Percentiles rank a stretch among this genome's conserved stretches.
phyloP scores from a whole-genome alignment of 2,329 filamentous ascomycete species.

The Aureobasidium sp. region DNA sequence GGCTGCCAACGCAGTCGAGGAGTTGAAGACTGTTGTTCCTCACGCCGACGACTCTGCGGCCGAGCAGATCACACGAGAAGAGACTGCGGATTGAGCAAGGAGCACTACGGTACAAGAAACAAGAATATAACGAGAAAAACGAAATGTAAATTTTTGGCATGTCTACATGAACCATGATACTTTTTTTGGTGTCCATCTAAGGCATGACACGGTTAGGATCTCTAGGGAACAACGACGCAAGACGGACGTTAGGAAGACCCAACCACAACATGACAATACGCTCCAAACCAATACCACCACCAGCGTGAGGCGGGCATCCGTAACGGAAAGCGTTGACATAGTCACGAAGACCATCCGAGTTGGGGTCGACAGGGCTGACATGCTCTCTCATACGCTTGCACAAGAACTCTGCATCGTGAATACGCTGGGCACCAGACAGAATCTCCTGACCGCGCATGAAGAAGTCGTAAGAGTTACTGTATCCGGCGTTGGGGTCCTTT shows the following conservation, averaged over 20 bases:
- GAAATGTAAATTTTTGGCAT: background rate
- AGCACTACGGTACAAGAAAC: background rate
- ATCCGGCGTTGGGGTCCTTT: conserved; percentile 45
- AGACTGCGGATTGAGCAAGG: background rate
- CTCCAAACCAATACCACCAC: conserved; percentile 60
- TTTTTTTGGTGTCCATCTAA: conserved; percentile 22
- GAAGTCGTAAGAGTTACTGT: conserved; percentile 60
- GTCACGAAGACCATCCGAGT: conserved; percentile 53
- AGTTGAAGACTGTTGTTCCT: background rate
- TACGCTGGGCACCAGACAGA: conserved; percentile 60
- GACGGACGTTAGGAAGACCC: conserved; percentile 55
- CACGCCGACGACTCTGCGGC: background rate
- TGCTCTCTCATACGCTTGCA: conserved; percentile 52
- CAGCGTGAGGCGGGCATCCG: conserved; percentile 58
- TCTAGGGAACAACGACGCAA: conserved; percentile 57
- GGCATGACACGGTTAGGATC: conserved; percentile 52
- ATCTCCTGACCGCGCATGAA: conserved; percentile 67
- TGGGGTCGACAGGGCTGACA: conserved; percentile 50
- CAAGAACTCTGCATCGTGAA: conserved; percentile 54
- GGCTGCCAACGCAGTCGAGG: conserved; percentile 21
- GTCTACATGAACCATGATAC: background rate
- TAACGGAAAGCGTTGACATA: conserved; percentile 59
- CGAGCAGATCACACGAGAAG: background rate
- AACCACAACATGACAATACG: conserved; percentile 62
- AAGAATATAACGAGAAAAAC: background rate